phyloP scores from a whole-genome alignment of 2,329 filamentous ascomycete genomes.

The Xylogone sp. region DNA sequence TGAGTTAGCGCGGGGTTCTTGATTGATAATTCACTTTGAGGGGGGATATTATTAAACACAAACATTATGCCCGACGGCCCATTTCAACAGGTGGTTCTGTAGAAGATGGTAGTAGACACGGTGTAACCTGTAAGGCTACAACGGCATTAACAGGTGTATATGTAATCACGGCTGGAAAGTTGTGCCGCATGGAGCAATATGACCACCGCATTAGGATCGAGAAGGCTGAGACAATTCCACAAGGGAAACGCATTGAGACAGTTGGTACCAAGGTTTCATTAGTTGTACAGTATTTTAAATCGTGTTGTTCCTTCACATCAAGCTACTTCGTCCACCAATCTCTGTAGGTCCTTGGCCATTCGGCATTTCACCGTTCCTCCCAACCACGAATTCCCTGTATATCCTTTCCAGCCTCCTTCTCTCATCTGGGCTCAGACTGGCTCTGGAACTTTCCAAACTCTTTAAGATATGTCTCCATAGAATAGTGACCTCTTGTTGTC shows the following conservation, averaged over 20 bases:
- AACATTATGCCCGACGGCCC: too few species aligned
- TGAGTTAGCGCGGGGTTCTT: neutral
- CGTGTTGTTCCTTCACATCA: constrained; percentile 61
- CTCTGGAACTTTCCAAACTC: constrained; percentile 71
- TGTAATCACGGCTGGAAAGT: too few species aligned
- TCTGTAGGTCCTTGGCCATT: constrained; percentile 89
- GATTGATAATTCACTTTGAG: neutral
- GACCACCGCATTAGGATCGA: too few species aligned
- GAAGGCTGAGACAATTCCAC: too few species aligned
- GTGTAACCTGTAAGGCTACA: too few species aligned
- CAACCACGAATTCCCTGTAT: constrained; percentile 89
- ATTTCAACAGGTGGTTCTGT: too few species aligned
- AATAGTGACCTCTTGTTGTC: constrained; percentile 70
- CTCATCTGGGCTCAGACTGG: constrained; percentile 80
- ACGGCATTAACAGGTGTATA: too few species aligned
- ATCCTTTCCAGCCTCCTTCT: constrained; percentile 70
- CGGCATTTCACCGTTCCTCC: constrained; percentile 90
- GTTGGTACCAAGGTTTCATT: too few species aligned
- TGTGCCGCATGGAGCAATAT: too few species aligned
- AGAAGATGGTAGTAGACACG: too few species aligned
- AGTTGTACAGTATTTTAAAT: too few species aligned
- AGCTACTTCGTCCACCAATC: constrained; percentile 84
- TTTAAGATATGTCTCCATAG: constrained; percentile 78
- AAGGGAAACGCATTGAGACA: too few species aligned
- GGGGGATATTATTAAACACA: neutral